Percentiles rank a stretch among this genome's conserved stretches.
Evolutionary conservation across 441 rosid genomes (phyloP).

Genomic region (Brassica balearica): DNA sequence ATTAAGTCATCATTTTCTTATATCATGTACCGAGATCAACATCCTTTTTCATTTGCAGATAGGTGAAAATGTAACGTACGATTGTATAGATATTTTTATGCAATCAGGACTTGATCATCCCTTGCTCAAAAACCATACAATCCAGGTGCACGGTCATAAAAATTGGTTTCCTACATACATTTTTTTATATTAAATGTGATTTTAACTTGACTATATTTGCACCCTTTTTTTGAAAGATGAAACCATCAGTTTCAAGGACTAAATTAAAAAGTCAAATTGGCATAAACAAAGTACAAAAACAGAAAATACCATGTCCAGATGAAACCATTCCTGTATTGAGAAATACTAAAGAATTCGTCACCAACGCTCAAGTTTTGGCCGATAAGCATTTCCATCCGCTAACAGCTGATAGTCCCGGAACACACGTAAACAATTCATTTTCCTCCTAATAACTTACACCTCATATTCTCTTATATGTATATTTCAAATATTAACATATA

Average conservation of each 20-base stretch:
- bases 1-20: too few relatives aligned
- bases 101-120: constrained; percentile 32
- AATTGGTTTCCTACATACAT: background rate
- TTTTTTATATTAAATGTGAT: background rate
- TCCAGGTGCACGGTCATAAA: background rate
- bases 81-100: constrained; percentile 16
- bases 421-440: background rate
- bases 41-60: background rate
- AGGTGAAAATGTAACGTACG: constrained; percentile 22
- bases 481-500: too few relatives aligned
- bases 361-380: background rate
- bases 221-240: background rate
- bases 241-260: background rate
- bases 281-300: background rate
- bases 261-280: background rate
- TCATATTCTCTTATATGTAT: background rate
- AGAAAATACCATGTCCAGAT: background rate
- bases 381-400: background rate
- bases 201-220: background rate
- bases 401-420: background rate
- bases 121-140: constrained; percentile 11
- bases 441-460: background rate
- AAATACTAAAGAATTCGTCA: background rate
- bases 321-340: background rate
- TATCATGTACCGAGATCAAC: too few relatives aligned